Conservation (phyloP, 148 eudicot species). For the Rhododendron ferrugineum region DNA sequence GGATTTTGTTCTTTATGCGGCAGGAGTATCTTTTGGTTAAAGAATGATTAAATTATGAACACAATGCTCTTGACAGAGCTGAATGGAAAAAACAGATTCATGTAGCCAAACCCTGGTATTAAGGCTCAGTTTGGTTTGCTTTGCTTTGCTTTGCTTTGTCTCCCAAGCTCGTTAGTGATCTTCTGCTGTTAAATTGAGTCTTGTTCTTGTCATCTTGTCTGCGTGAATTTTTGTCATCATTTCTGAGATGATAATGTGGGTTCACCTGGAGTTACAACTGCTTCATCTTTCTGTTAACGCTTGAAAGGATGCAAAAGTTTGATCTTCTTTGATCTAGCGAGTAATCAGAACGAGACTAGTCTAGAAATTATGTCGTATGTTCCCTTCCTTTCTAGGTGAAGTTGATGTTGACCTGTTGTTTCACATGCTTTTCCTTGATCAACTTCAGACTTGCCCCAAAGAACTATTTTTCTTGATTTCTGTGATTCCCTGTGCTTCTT, state of each 20-base stretch:
- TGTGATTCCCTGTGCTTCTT: neutral
- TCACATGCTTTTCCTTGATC: neutral
- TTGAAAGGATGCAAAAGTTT: neutral
- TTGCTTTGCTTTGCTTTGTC: neutral
- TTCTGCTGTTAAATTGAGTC: conserved; percentile 3
- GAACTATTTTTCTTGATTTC: neutral
- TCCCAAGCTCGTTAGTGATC: neutral
- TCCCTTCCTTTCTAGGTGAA: neutral
- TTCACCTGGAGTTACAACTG: neutral
- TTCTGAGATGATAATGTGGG: neutral
- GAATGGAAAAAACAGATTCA: neutral
- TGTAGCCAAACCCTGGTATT: neutral
- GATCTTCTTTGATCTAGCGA: neutral
- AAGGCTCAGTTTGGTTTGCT: neutral
- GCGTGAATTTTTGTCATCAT: neutral
- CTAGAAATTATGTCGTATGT: neutral
- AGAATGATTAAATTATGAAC: neutral
- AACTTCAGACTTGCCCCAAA: no score
- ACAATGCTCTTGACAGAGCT: neutral
- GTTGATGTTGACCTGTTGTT: conserved; percentile 5
- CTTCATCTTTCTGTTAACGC: neutral
- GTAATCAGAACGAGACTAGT: neutral
- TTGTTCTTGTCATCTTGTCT: neutral
- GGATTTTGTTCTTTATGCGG: neutral
- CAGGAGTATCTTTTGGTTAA: neutral